These are phyloP conservation scores for Cenococcum geophilum DNA, from an alignment of 495 filamentous ascomycete genomes.

Conservation along the genomic window DNA sequence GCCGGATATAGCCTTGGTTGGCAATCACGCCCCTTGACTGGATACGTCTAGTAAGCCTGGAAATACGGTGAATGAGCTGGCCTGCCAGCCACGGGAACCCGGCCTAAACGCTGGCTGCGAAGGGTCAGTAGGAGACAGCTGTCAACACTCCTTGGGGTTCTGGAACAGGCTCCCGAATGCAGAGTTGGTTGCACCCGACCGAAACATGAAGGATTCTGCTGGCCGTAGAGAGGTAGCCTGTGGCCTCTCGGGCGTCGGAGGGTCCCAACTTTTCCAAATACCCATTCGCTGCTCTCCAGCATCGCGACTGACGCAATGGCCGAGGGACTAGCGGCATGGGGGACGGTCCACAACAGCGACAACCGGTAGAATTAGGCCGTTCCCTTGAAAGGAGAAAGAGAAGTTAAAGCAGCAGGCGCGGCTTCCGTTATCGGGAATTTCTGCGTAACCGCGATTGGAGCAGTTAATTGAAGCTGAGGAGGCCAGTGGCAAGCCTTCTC, in stretches of 20 bases:
- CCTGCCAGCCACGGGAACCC: constrained; percentile 13
- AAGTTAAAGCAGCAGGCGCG: constrained; percentile 1
- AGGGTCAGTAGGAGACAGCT: constrained; percentile 3
- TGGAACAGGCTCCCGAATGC: constrained; percentile 1
- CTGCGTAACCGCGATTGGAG: constrained; percentile 21
- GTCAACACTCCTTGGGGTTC: not conserved
- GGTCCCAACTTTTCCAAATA: not conserved
- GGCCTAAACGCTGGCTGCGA: not conserved
- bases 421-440: constrained; percentile 14
- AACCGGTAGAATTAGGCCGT: not conserved
- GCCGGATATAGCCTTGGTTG: constrained; percentile 20
- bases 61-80: constrained; percentile 31
- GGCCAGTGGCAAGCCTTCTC: not conserved
- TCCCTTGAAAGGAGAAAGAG: too few species aligned
- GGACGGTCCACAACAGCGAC: not conserved
- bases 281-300: not conserved
- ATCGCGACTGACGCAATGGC: not conserved
- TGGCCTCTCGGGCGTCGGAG: constrained; percentile 1
- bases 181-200: not conserved
- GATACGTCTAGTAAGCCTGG: constrained; percentile 3
- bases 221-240: not conserved
- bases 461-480: constrained; percentile 9
- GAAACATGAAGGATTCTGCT: not conserved
- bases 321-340: not conserved
- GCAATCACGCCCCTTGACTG: constrained; percentile 13